Evolutionary conservation across 2,329 filamentous ascomycete species (phyloP).

Genomic region (Allantophomopsis lycopodina): DNA sequence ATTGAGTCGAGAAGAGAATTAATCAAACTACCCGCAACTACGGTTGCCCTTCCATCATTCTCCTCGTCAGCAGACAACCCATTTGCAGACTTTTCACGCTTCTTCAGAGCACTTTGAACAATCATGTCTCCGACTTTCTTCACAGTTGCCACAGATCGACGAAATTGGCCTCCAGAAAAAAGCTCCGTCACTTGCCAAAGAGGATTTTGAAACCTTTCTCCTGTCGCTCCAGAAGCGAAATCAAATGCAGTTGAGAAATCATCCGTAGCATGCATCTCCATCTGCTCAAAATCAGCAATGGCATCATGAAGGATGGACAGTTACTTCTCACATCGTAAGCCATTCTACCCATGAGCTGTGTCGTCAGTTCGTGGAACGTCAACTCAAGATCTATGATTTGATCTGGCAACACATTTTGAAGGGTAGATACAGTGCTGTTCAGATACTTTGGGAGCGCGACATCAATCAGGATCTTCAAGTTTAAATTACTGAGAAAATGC

Average conservation of each 20-base stretch:
- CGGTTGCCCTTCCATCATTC: constrained; percentile 10
- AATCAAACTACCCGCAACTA: constrained; percentile 40
- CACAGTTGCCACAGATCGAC: constrained; percentile 32
- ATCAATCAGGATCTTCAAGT: constrained; percentile 41
- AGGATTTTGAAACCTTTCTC: constrained; percentile 51
- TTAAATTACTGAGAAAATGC: constrained; percentile 41
- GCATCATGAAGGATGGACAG: background rate
- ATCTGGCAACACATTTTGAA: constrained; percentile 19
- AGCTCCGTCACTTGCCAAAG: constrained; percentile 45
- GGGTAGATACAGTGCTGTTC: constrained; percentile 22
- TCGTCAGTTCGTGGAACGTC: constrained; percentile 51
- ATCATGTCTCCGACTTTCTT: constrained; percentile 42
- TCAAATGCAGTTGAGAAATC: constrained; percentile 48
- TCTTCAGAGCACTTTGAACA: constrained; percentile 36
- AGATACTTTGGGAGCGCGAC: constrained; percentile 41
- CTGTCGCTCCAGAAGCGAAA: constrained; percentile 43
- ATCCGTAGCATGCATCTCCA: constrained; percentile 50
- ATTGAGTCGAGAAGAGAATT: constrained; percentile 45
- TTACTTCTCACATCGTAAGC: constrained; percentile 37
- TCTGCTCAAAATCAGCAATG: constrained; percentile 20
- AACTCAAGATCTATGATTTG: constrained; percentile 37
- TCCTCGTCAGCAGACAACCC: constrained; percentile 3
- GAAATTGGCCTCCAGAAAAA: constrained; percentile 32
- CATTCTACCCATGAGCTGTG: constrained; percentile 52
- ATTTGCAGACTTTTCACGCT: constrained; percentile 16